Base-by-base conservation (phyloP, 306 rosid genomes). In the Erythrophleum fordii region DNA sequence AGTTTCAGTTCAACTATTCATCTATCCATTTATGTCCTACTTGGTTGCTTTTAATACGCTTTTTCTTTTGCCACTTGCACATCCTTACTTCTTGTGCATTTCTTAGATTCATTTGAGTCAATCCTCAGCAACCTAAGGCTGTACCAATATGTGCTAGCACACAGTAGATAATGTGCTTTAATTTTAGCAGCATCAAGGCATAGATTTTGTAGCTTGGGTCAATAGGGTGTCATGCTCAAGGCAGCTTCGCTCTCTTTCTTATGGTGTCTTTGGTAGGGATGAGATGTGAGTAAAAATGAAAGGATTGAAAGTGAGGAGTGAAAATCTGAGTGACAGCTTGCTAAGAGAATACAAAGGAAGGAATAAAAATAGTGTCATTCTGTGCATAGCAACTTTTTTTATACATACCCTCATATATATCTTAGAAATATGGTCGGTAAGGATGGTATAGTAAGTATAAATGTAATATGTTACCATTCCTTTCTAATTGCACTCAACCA, bases 1-100 rank as follows among this genome's bases (percentile, higher is more conserved):
- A 49, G 42, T 78, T 78, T 45, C 45, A 61, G 55, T 75, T 79
- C 72, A 74, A 73, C 71, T 49, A 45, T 66, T 78, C 59, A 28
- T 52, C 42, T 60, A 23, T 41, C 67, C 23, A 25, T 25, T 72
- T 61, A 9, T 31, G 8, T 17, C 26, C 67, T 46, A 1, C 25
- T 42, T 72, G 69, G 70, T 77, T 58, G 9, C 64, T 23, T 45
- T 77, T 41, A 11, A 49, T 23, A 42, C 51, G 34, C 46, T 12
- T 64, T 81, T 37, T 14, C 10, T 46, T 58, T 65, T 61, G 73
- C 56, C 42, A 41, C 28, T 58, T 56, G 13, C 28, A 48, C 8
- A 67, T 81, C 81, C 51, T 59, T 75, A 17, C 28, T 64, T 79
- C 23, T 46, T 46, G 29, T 52, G 23, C 11, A 52, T n/a, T 29